Conservation (phyloP, 148 eudicot genomes). For the Rhododendron molle region DNA sequence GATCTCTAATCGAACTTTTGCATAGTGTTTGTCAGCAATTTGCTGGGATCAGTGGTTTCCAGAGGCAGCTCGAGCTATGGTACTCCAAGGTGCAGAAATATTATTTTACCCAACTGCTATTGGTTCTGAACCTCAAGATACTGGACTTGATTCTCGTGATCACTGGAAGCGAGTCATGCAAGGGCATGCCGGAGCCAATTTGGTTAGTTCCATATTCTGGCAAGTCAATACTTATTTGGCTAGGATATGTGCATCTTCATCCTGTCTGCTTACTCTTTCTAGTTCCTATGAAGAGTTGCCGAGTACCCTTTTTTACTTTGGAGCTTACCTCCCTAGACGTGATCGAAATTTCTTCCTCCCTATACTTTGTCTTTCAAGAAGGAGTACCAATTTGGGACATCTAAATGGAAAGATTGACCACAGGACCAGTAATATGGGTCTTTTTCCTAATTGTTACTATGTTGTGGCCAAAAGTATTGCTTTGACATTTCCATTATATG, state of each 20-base stretch:
- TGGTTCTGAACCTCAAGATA: constrained; percentile 96
- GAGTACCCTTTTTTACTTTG: background rate
- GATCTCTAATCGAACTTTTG: background rate
- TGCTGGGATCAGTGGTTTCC: constrained; percentile 99
- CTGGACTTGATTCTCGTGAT: constrained; percentile 89
- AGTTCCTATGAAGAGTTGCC: background rate
- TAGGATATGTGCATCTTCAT: background rate
- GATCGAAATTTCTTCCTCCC: background rate
- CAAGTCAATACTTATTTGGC: background rate
- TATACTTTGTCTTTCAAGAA: background rate
- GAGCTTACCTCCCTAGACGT: background rate
- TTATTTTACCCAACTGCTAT: constrained; percentile 97
- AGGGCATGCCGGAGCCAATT: constrained; percentile 96
- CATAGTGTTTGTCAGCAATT: constrained; percentile 45
- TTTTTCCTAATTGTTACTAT: background rate
- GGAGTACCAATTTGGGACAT: background rate
- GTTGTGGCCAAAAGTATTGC: background rate
- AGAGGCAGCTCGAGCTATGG: constrained; percentile 96
- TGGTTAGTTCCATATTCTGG: constrained; percentile 41
- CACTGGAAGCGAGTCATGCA: constrained; percentile 99
- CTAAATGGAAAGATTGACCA: background rate
- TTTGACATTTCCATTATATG: background rate
- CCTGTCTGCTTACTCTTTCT: background rate
- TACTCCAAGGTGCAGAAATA: constrained; percentile 94
- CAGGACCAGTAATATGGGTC: background rate